These are phyloP conservation scores for Penium margaritaceum DNA, from an alignment of 139 green algal species.

Conservation along the genomic window DNA sequence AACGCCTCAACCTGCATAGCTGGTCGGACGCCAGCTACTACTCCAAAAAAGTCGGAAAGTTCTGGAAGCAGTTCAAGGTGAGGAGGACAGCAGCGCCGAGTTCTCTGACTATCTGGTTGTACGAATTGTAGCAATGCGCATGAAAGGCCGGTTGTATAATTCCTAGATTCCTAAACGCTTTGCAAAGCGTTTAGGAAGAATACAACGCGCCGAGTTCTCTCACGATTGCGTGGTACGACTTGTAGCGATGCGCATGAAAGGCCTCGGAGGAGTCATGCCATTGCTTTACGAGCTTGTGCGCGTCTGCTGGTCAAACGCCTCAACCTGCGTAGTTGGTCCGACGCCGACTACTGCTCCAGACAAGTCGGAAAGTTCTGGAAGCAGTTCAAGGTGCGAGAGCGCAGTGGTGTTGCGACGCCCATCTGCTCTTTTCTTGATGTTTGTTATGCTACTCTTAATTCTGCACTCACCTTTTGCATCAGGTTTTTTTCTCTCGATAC, in stretches of 20 bases:
- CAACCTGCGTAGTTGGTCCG: too few species aligned
- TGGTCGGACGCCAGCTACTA: constrained; percentile 14
- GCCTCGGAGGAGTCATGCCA: not conserved
- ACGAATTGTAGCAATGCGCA: not conserved
- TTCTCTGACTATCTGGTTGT: not conserved
- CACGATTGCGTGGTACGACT: not conserved
- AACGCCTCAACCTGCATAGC: constrained; percentile 14
- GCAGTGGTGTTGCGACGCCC: too few species aligned
- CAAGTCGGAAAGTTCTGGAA: too few species aligned
- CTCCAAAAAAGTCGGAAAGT: not conserved
- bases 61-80: constrained; percentile 30
- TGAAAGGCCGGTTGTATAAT: not conserved
- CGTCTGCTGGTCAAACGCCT: too few species aligned
- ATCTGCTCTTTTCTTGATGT: too few species aligned
- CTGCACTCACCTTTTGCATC: too few species aligned
- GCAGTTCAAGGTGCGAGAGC: too few species aligned
- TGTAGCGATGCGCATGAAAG: not conserved
- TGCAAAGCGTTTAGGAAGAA: not conserved
- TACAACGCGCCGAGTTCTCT: not conserved
- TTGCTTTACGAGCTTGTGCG: too few species aligned
- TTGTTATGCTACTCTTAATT: too few species aligned
- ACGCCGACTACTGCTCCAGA: too few species aligned
- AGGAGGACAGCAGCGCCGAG: too few species aligned
- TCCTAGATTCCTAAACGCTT: not conserved
- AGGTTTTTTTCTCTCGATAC: too few species aligned